phyloP scores from a whole-genome alignment of 2,329 filamentous ascomycete species.

The Rhynchosporium agropyri region DNA sequence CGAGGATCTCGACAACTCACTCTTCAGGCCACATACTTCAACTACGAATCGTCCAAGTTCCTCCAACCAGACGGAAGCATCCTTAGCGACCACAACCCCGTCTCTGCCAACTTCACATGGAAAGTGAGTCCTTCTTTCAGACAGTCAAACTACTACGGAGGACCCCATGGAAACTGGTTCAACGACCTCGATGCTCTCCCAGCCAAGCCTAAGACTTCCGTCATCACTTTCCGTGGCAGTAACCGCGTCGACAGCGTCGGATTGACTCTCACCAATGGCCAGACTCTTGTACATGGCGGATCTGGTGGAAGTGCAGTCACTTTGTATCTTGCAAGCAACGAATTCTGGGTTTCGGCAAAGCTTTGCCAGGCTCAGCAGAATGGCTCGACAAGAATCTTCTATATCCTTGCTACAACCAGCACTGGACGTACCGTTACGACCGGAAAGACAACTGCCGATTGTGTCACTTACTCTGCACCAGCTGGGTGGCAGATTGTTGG shows the following conservation, averaged over 20 bases:
- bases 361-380: conserved; percentile 55
- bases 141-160: conserved; percentile 52
- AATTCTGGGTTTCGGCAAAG: conserved; percentile 52
- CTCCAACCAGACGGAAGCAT: conserved; percentile 58
- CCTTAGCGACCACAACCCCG: conserved; percentile 66
- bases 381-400: conserved; percentile 56
- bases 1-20: conserved; percentile 52
- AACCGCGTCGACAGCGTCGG: conserved; percentile 55
- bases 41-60: conserved; percentile 60
- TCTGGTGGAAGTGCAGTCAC: conserved; percentile 49
- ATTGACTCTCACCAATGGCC: conserved; percentile 52
- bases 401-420: conserved; percentile 56
- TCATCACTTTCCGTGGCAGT: conserved; percentile 51
- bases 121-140: conserved; percentile 44
- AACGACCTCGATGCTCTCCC: conserved; percentile 50
- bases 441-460: conserved; percentile 52
- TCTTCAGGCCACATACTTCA: conserved; percentile 53
- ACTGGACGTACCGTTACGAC: conserved; percentile 49
- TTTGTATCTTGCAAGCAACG: conserved; percentile 50
- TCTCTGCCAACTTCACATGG: conserved; percentile 59
- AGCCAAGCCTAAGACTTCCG: conserved; percentile 43
- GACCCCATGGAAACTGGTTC: conserved; percentile 56
- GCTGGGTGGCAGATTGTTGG: conserved; percentile 56
- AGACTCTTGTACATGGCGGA: conserved; percentile 55
- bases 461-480: conserved; percentile 50